Evolutionary conservation across 129 eudicot species (phyloP), one percentile per base, ranked within the genome.

Genomic region (Smallanthus sonchifolius): DNA sequence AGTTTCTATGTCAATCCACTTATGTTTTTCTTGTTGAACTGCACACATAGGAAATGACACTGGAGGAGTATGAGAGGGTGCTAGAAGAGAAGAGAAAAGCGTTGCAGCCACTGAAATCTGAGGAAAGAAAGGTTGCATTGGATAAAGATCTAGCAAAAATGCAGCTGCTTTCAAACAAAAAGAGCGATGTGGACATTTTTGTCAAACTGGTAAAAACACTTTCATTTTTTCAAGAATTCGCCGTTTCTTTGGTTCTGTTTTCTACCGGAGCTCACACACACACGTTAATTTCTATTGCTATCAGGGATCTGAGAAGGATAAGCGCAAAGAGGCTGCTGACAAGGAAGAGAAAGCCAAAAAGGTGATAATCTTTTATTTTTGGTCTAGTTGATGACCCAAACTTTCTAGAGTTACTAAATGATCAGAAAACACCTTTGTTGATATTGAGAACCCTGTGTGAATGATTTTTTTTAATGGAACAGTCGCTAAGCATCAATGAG

Each of bases 51-150:
- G 89, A 87, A 81, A 90, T 93, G 96, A 93, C 98, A 3, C 72
- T 93, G 61, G 98, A 90, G 78, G 98, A 93, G 83, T 93, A 93
- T 45, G 92, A 93, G 86, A 93, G 87, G 72, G 86, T 93, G 16
- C 85, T 79, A 7, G 96, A 90, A 74, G 98, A 93, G 86, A 93
- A 90, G 84, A 87, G 98, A 70, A 93, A 84, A 69, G 89, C 91
- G 0, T 76, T 93, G 84, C 54, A 73, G 16, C 69, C 89, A 3
- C 72, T 77, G 30, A 93, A 88, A 77, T 30, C 84, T 35, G 89
- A 86, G 81, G 95, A 87, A 66, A 81, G 96, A 81, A 90, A 83
- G 78, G 96, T 89, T 20, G 73, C 55, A 13, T 14, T 84, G 76
- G 96, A 88, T 51, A 87, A 92, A 64, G 95, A 87, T 16, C 77